Base-by-base conservation (phyloP, 2,329 filamentous ascomycete genomes). In the Cercospora nicotianae region DNA sequence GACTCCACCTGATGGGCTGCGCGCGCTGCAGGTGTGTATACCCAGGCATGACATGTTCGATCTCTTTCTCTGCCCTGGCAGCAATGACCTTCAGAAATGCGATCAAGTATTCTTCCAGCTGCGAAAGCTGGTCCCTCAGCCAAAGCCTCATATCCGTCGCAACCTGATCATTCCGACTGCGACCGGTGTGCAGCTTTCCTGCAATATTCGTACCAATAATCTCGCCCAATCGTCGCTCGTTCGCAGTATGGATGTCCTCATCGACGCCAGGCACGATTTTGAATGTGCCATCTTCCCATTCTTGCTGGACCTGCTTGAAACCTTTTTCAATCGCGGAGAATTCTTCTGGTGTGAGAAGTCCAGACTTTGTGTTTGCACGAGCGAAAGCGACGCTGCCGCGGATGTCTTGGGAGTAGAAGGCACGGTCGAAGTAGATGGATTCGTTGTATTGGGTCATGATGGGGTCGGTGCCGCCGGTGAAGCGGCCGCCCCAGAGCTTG, bases 61-160 rank as follows among this genome's bases (percentile, higher is more conserved):
- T 89, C 75, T 95, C 91, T 39, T 83, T 80, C 83, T 93, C 90
- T 1, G 92, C 91, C 30, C 92, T 87, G 58, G 83, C 82, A 39
- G 88, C 85, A 13, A 89, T 87, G 59, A 93, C 90, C 75, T 87
- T 83, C 48, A 97, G 82, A 72, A 96, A 86, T 64, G 87, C 85
- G 53, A 87, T 83, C 4, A 97, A 84, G 74, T 89, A 87, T 39
- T 74, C 79, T 74, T 96, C 92, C 62, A 96, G 87, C 71, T 84
- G 83, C 66, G 85, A 85, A 67, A 97, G 83, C 81, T 91, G 86
- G 71, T 94, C 89, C 53, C 92, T 86, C 70, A 96, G 81, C 93
- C 93, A 97, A 79, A 97, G 83, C 69, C 93, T 89, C 91, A 97
- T 94, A 76, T 96, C 93, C 23, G 90, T 94, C 59, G 90, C 93